Evolutionary conservation across 495 filamentous ascomycete genomes (phyloP).

Genomic region (Diplogelasinospora grovesii): DNA sequence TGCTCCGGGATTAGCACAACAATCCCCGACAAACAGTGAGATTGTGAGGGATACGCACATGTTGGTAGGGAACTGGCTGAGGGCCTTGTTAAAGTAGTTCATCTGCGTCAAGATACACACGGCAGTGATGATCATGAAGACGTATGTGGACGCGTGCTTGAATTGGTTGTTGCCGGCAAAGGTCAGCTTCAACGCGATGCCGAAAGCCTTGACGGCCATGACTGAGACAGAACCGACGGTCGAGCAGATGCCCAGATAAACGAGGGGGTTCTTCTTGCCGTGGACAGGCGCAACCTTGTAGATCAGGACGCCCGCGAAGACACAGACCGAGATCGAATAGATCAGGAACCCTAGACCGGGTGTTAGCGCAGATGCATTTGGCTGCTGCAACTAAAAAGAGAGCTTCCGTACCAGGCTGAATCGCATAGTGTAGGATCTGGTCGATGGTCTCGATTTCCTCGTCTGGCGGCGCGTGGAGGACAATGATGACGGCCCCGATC

Average conservation of each 20-base stretch:
- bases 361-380: too few species aligned
- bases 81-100: conserved; percentile 99
- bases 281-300: conserved; percentile 84
- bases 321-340: conserved; percentile 68
- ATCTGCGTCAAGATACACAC: conserved; percentile 97
- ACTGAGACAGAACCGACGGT: conserved; percentile 94
- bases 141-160: conserved; percentile 85
- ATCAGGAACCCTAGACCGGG: conserved; percentile 65
- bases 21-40: conserved; percentile 2
- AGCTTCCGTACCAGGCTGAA: conserved; percentile 69
- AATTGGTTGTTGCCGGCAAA: conserved; percentile 91
- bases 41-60: conserved; percentile 51
- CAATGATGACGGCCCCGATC: conserved; percentile 93
- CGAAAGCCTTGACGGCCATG: conserved; percentile 98
- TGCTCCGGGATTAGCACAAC: conserved; percentile 42
- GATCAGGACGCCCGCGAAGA: conserved; percentile 89
- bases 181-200: conserved; percentile 92
- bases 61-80: conserved; percentile 93
- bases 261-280: conserved; percentile 89
- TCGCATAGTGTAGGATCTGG: conserved; percentile 78
- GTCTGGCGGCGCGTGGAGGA: conserved; percentile 93
- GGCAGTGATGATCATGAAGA: conserved; percentile 84
- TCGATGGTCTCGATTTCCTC: conserved; percentile 82
- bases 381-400: too few species aligned
- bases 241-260: conserved; percentile 95